phyloP scores from a whole-genome alignment of 2,329 filamentous ascomycete genomes.

The Aspergillus sclerotialis region DNA sequence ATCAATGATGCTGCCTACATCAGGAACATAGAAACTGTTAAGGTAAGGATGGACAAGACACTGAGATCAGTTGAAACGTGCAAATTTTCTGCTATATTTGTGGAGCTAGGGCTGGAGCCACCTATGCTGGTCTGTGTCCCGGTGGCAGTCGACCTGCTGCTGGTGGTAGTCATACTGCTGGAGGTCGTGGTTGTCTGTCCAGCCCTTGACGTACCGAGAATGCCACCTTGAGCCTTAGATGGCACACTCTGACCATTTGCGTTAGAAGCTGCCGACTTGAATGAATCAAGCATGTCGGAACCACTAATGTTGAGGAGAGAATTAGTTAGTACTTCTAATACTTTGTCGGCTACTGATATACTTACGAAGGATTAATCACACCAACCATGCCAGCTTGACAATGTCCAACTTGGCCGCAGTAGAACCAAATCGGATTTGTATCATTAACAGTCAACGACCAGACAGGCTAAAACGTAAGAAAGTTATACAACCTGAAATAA shows the following conservation, averaged over 20 bases:
- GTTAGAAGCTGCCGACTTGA: slow-evolving; percentile 4
- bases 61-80: not conserved
- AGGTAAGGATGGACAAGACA: not conserved
- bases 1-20: too few relatives aligned
- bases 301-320: slow-evolving; percentile 2
- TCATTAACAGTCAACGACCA: slow-evolving; percentile 66
- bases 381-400: slow-evolving; percentile 70
- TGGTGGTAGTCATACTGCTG: not conserved
- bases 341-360: not conserved
- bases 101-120: not conserved
- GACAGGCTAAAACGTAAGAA: slow-evolving; percentile 39
- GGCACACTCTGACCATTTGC: slow-evolving; percentile 1
- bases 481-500: not conserved
- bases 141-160: not conserved
- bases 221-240: slow-evolving; percentile 5
- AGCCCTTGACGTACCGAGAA: slow-evolving; percentile 1
- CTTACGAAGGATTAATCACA: slow-evolving; percentile 59
- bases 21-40: not conserved
- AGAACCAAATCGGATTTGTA: slow-evolving; percentile 68
- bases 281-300: slow-evolving; percentile 3
- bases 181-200: not conserved
- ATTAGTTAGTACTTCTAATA: not conserved
- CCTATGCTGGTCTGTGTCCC: too few relatives aligned
- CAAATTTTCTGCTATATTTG: not conserved
- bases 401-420: slow-evolving; percentile 67